phyloP scores from a whole-genome alignment of 148 eudicot species.

The Vaccinium macrocarpon region DNA sequence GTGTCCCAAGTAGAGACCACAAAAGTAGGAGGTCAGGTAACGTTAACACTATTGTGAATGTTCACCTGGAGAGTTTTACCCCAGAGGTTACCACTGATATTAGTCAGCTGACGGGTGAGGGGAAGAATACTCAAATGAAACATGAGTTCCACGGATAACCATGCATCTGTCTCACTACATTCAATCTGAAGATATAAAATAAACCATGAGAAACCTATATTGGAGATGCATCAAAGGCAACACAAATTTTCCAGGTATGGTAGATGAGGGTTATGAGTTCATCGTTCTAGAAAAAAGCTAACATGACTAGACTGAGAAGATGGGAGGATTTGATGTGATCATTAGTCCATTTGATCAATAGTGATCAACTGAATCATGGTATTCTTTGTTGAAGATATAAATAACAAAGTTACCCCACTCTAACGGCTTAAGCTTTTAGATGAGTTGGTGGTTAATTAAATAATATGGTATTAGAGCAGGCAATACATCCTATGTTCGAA shows the following conservation, averaged over 20 bases:
- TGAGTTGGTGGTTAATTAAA: too few species aligned
- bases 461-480: too few species aligned
- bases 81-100: slow-evolving; percentile 98
- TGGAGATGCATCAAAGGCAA: slow-evolving; percentile 1
- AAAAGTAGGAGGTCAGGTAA: slow-evolving; percentile 11
- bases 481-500: too few species aligned
- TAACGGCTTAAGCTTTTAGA: too few species aligned
- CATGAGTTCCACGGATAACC: slow-evolving; percentile 98
- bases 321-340: background rate
- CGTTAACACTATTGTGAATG: slow-evolving; percentile 6
- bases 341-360: background rate
- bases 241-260: slow-evolving; percentile 1
- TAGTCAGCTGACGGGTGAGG: slow-evolving; percentile 92
- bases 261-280: background rate
- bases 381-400: background rate
- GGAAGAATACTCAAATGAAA: slow-evolving; percentile 96
- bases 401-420: too few species aligned
- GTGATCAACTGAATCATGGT: slow-evolving; percentile 7
- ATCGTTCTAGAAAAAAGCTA: background rate
- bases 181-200: slow-evolving; percentile 62
- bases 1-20: background rate
- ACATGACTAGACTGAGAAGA: background rate
- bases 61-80: slow-evolving; percentile 96
- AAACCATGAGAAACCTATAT: background rate
- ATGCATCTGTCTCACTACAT: slow-evolving; percentile 94